Conservation (phyloP, 768 basidiomycete species). For the Boletales sp. region DNA sequence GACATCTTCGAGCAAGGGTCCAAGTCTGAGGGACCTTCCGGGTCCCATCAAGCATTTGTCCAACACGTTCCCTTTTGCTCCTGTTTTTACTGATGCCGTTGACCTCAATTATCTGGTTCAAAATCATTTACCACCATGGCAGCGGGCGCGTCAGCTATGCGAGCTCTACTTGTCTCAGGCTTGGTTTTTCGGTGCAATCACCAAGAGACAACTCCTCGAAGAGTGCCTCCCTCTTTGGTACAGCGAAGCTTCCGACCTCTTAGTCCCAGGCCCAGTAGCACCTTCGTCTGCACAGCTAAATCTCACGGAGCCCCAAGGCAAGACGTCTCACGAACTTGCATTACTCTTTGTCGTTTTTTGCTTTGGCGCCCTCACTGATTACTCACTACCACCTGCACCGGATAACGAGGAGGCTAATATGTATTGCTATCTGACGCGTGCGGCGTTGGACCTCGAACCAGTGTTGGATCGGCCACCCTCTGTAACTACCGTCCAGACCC, state of each 20-base stretch:
- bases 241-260: constrained; percentile 38
- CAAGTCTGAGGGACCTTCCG: constrained; percentile 20
- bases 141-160: constrained; percentile 53
- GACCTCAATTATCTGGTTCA: constrained; percentile 46
- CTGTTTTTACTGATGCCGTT: constrained; percentile 30
- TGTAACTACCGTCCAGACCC: constrained; percentile 64
- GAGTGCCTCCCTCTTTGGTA: constrained; percentile 68
- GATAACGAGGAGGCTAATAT: constrained; percentile 50
- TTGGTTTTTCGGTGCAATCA: constrained; percentile 77
- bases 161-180: constrained; percentile 75
- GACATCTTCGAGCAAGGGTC: not conserved
- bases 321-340: constrained; percentile 57
- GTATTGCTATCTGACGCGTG: constrained; percentile 60
- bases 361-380: constrained; percentile 59
- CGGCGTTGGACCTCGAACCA: constrained; percentile 62
- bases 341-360: constrained; percentile 60
- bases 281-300: constrained; percentile 9
- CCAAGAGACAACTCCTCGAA: constrained; percentile 57
- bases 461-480: constrained; percentile 68
- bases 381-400: constrained; percentile 47
- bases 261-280: constrained; percentile 24
- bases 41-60: constrained; percentile 25
- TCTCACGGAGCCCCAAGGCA: constrained; percentile 12
- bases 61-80: constrained; percentile 50
- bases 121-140: constrained; percentile 55